A percentile compares a stretch with the other conserved stretches of the same genome.
Conservation (phyloP, 768 basidiomycete species). For the Hortiboletus campestris region DNA sequence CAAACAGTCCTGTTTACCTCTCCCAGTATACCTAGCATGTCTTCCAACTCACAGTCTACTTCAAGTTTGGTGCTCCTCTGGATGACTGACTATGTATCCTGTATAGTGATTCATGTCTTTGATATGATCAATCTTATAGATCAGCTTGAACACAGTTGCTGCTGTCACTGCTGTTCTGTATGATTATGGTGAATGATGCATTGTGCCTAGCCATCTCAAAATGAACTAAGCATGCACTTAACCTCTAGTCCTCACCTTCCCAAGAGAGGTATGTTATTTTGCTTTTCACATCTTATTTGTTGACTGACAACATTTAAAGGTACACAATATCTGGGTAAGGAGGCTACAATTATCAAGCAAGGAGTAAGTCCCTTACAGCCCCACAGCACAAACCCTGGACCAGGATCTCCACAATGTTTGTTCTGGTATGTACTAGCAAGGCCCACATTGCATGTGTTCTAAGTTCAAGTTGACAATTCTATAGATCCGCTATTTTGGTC, state of each 20-base stretch:
- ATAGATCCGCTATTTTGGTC: not conserved
- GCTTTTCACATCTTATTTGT: not conserved
- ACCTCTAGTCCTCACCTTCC: constrained; percentile 1
- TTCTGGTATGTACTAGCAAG: not conserved
- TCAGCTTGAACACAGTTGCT: too few relatives aligned
- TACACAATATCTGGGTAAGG: constrained; percentile 2
- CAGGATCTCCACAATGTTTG: not conserved
- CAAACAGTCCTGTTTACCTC: too few relatives aligned
- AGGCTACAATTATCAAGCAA: not conserved
- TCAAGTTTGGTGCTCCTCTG: too few relatives aligned
- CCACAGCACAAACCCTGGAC: not conserved
- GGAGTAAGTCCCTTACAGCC: not conserved
- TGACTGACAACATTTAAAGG: not conserved
- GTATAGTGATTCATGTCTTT: too few relatives aligned
- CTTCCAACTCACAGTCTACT: too few relatives aligned
- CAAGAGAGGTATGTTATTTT: not conserved
- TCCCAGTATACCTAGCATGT: too few relatives aligned
- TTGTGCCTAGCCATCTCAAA: not conserved
- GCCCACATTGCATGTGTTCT: not conserved
- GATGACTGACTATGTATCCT: too few relatives aligned
- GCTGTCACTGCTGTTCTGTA: too few relatives aligned
- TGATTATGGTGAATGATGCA: not conserved
- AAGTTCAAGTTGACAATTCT: too few relatives aligned
- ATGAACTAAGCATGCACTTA: too few relatives aligned
- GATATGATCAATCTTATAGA: too few relatives aligned